phyloP scores from a whole-genome alignment of 345 rosid species.

The Pistacia integerrima region DNA sequence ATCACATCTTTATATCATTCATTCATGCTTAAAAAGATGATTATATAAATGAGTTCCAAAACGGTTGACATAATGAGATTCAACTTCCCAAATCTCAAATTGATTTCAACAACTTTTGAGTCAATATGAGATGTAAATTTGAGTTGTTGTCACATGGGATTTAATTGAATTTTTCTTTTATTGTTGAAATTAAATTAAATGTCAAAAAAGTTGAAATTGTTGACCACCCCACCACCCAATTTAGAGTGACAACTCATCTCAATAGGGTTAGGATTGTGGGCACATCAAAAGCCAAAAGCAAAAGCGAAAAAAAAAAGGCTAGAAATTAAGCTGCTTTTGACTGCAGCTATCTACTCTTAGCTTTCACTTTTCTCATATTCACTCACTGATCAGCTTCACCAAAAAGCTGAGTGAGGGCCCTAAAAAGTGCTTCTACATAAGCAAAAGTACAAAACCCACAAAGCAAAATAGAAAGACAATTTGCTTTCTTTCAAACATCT shows the following conservation, averaged over 20 bases:
- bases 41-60: too few species aligned
- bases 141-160: constrained; percentile 3
- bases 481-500: constrained; percentile 23
- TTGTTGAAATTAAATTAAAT: too few species aligned
- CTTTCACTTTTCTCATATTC: not conserved
- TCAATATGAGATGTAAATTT: not conserved
- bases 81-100: not conserved
- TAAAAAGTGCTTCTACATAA: not conserved
- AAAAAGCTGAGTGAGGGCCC: constrained; percentile 8
- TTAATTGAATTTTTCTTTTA: too few species aligned
- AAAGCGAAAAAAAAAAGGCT: not conserved
- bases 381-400: not conserved
- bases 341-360: not conserved
- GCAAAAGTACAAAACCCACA: constrained; percentile 22
- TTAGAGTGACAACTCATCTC: not conserved
- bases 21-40: too few species aligned
- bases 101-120: not conserved
- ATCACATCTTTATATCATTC: too few species aligned
- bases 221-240: constrained; percentile 12
- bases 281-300: constrained; percentile 18
- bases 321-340: constrained; percentile 18
- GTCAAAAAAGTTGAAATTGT: not conserved
- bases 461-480: constrained; percentile 19
- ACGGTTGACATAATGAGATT: not conserved
- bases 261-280: constrained; percentile 9